Evolutionary conservation across 2,329 filamentous ascomycete genomes (phyloP), one percentile per base, ranked within the genome.

Genomic region (Trichoderma koningiopsis): DNA sequence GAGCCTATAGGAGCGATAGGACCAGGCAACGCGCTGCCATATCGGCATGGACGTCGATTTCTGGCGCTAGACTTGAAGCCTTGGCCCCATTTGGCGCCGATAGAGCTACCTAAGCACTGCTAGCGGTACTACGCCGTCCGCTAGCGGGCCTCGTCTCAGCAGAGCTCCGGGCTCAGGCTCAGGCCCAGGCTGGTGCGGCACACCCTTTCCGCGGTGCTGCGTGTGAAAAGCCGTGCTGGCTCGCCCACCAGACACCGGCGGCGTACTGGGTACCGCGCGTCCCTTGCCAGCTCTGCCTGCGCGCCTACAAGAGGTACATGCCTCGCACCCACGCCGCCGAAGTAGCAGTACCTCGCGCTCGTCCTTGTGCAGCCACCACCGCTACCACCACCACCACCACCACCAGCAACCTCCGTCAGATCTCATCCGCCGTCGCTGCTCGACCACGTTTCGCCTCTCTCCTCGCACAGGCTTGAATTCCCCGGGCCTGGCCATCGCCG

Each of bases 1-100:
- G 40, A 43, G 40, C 40, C 40, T 43, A 43, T 43, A 8, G 40
- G 16, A 43, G 40, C 19, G 27, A 37, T 19, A 59, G 22, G 37
- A 47, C 35, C n/a, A 14, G 24, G n/a, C 57, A 6, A 24, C 4
- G 33, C 43, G 24, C 29, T 19, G 16, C 33, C 33, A 29, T 22
- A 53, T 22, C 31, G 35, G 56, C 31, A 35, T 33, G 19, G 31
- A 58, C 19, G 22, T 59, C 13, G 16, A 27, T 40, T 40, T 40
- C n/a, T 22, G 6, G 24, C 33, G 29, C 35, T 53, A 40, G 60
- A 43, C 60, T 40, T 24, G 60, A 63, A 53, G 40, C 33, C 47
- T 22, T 63, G 40, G 60, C 60, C 60, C 60, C 60, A 33, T 60
- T 55, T 63, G 52, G 35, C 47, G 16, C 60, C 60, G 60, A 63